Evolutionary conservation across 495 filamentous ascomycete species (phyloP).

Genomic region (Xylaria cubensis): DNA sequence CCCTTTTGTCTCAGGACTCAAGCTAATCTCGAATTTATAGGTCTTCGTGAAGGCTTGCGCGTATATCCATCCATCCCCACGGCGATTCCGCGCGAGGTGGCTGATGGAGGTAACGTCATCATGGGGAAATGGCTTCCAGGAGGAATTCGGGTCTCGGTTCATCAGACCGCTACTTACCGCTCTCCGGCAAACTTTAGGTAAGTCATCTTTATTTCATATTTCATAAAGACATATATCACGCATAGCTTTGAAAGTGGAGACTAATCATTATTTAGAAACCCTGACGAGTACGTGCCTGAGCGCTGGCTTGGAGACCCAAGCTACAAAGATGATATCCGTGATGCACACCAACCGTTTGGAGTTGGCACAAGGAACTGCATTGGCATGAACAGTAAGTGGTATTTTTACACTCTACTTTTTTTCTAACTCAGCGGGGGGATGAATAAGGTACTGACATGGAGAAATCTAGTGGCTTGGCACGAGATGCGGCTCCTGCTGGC

Average conservation of each 20-base stretch:
- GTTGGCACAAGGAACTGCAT: slow-evolving; percentile 40
- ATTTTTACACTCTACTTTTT: background rate
- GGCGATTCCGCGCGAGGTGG: slow-evolving; percentile 52
- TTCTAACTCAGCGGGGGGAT: background rate
- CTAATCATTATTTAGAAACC: slow-evolving; percentile 24
- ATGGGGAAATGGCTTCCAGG: slow-evolving; percentile 52
- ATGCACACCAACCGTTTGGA: slow-evolving; percentile 41
- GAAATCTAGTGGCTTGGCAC: slow-evolving; percentile 39
- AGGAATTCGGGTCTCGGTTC: slow-evolving; percentile 49
- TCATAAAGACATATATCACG: background rate
- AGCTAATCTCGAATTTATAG: background rate
- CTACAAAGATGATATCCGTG: slow-evolving; percentile 43
- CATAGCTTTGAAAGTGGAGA: slow-evolving; percentile 31
- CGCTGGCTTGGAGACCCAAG: slow-evolving; percentile 35
- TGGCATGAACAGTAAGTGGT: slow-evolving; percentile 35
- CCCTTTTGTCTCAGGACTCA: background rate
- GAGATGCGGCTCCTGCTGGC: slow-evolving; percentile 50
- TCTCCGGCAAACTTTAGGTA: slow-evolving; percentile 48
- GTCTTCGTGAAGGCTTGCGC: slow-evolving; percentile 60
- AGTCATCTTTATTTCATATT: background rate
- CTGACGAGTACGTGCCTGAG: slow-evolving; percentile 56
- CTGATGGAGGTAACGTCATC: slow-evolving; percentile 53
- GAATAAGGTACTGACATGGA: slow-evolving; percentile 5
- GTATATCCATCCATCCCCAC: slow-evolving; percentile 62
- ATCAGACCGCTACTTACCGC: slow-evolving; percentile 42